Evolutionary conservation across 371 early-diverging fungal species (phyloP).

Genomic region (Syncephalastrum sp.): DNA sequence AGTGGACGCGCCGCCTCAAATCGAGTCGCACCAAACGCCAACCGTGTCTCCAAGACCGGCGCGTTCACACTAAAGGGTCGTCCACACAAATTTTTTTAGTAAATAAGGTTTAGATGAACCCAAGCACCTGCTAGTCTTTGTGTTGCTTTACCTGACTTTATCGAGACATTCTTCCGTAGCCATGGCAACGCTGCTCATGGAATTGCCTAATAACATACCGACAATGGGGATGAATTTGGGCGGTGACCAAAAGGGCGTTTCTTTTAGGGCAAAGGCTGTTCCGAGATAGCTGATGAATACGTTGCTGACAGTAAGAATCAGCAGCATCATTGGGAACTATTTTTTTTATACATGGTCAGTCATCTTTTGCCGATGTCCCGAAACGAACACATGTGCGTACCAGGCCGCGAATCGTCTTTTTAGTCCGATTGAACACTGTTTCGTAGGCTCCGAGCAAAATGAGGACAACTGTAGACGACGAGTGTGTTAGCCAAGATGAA

Average conservation of each 20-base stretch:
- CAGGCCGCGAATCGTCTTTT: conserved; percentile 40
- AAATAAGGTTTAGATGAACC: conserved; percentile 1
- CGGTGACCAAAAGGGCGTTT: conserved; percentile 72
- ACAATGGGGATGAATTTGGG: conserved; percentile 82
- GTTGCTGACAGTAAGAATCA: conserved; percentile 47
- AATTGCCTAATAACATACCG: conserved; percentile 86
- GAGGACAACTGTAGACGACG: conserved; percentile 23
- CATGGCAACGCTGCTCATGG: conserved; percentile 82
- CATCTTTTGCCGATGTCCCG: too few species aligned
- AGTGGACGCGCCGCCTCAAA: conserved; percentile 83
- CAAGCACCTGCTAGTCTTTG: not conserved
- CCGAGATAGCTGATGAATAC: conserved; percentile 55
- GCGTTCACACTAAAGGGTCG: conserved; percentile 60
- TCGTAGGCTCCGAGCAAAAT: conserved; percentile 43
- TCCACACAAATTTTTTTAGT: conserved; percentile 8
- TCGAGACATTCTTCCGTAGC: conserved; percentile 68
- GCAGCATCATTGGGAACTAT: conserved; percentile 50
- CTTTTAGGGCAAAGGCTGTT: conserved; percentile 65
- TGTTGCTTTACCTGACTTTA: conserved; percentile 42
- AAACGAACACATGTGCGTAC: conserved; percentile 17
- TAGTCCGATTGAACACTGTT: conserved; percentile 40
- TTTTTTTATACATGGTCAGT: not conserved
- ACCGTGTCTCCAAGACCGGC: conserved; percentile 69
- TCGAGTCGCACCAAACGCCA: conserved; percentile 80
- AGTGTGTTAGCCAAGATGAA: not conserved